A percentile compares a stretch with the other conserved stretches of the same genome.
Evolutionary conservation across 1,139 yeast genomes (phyloP).

Genomic region (Pichia sp.): DNA sequence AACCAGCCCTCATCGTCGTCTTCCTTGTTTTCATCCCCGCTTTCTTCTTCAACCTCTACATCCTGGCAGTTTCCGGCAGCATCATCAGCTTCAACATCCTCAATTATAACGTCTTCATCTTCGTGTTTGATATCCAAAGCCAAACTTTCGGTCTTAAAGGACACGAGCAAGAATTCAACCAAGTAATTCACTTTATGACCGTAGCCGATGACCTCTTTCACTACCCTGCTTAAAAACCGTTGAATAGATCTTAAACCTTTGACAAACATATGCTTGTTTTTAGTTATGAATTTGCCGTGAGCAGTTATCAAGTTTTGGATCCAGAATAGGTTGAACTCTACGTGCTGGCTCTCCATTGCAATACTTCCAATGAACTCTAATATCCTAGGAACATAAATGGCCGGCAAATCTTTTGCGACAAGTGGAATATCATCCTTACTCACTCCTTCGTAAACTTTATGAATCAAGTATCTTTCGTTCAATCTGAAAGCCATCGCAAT

Average conservation of each 20-base stretch:
- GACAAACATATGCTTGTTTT: slow-evolving; percentile 59
- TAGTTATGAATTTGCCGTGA: slow-evolving; percentile 74
- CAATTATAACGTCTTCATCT: slow-evolving; percentile 25
- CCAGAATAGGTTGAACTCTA: slow-evolving; percentile 85
- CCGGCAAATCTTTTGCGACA: slow-evolving; percentile 65
- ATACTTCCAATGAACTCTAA: slow-evolving; percentile 68
- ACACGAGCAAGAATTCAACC: slow-evolving; percentile 25
- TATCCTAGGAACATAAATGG: slow-evolving; percentile 66
- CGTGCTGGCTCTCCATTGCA: slow-evolving; percentile 72
- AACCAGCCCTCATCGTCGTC: slow-evolving; percentile 37
- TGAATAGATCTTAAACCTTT: slow-evolving; percentile 68
- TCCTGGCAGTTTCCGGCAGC: slow-evolving; percentile 21
- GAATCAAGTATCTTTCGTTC: slow-evolving; percentile 73
- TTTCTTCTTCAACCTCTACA: slow-evolving; percentile 31
- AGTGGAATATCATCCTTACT: slow-evolving; percentile 60
- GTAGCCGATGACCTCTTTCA: slow-evolving; percentile 60
- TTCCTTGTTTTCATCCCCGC: slow-evolving; percentile 28
- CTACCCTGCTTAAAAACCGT: slow-evolving; percentile 68
- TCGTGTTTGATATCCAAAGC: slow-evolving; percentile 15
- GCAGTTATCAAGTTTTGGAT: slow-evolving; percentile 57
- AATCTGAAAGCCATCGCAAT: slow-evolving; percentile 90
- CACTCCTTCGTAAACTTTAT: slow-evolving; percentile 68
- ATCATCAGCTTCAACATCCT: slow-evolving; percentile 30
- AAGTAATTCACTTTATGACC: slow-evolving; percentile 24
- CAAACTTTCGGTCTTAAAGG: slow-evolving; percentile 12